Evolutionary conservation across 2,329 filamentous ascomycete genomes (phyloP).

Genomic region (Phaeosphaeria sp.): DNA sequence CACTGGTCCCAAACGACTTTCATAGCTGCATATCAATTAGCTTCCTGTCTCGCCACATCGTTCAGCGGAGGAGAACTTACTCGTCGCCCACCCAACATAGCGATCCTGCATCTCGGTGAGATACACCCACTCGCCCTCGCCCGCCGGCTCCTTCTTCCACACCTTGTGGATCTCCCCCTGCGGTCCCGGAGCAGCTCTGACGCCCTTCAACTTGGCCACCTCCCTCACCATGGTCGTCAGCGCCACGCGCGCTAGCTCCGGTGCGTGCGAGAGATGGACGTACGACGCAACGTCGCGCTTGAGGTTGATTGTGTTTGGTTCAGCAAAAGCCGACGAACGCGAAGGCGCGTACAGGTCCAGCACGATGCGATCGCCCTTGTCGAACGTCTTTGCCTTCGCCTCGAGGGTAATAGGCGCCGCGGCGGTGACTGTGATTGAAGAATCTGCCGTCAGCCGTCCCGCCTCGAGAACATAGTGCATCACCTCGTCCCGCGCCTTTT

Average conservation of each 20-base stretch:
- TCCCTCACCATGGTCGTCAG: slow-evolving; percentile 56
- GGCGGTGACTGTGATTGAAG: slow-evolving; percentile 49
- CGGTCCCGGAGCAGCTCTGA: slow-evolving; percentile 49
- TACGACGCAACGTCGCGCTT: slow-evolving; percentile 51
- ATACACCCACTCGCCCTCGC: slow-evolving; percentile 47
- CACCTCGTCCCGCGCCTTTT: slow-evolving; percentile 55
- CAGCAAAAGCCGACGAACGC: slow-evolving; percentile 51
- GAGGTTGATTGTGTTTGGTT: slow-evolving; percentile 50
- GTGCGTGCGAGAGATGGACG: slow-evolving; percentile 53
- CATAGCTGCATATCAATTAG: slow-evolving; percentile 26
- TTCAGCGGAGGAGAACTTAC: slow-evolving; percentile 45
- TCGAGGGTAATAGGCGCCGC: slow-evolving; percentile 40
- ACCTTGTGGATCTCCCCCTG: slow-evolving; percentile 54
- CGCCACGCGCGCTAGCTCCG: slow-evolving; percentile 53
- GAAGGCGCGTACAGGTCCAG: slow-evolving; percentile 53
- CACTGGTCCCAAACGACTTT: slow-evolving; percentile 41
- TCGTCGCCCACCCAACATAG: slow-evolving; percentile 55
- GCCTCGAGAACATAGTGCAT: slow-evolving; percentile 59
- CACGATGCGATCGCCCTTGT: slow-evolving; percentile 49
- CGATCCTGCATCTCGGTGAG: slow-evolving; percentile 57
- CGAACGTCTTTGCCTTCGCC: slow-evolving; percentile 40
- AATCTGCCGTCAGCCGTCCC: slow-evolving; percentile 52
- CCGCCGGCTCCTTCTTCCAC: slow-evolving; percentile 36
- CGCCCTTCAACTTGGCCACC: slow-evolving; percentile 48
- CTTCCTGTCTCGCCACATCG: neutral